Percentiles rank a stretch among this genome's conserved stretches.
Evolutionary conservation across 1,284 basidiomycete genomes (phyloP).

Genomic region (Melampsora medusae): DNA sequence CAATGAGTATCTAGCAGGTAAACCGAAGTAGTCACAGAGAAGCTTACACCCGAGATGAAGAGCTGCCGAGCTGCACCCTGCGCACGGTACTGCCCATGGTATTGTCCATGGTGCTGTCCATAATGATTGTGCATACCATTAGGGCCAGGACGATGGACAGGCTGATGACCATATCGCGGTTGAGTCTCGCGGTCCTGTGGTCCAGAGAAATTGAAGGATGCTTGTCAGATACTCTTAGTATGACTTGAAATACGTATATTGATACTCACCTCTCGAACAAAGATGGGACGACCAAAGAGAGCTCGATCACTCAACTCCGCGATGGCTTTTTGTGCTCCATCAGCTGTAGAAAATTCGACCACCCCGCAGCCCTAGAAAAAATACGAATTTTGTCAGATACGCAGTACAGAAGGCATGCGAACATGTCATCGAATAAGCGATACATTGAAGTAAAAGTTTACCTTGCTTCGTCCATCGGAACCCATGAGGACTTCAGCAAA

Average conservation of each 20-base stretch:
- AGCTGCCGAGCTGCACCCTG: conserved; percentile 27
- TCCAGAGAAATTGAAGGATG: background rate
- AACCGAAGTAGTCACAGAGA: background rate
- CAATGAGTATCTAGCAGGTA: background rate
- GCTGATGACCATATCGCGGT: conserved; percentile 86
- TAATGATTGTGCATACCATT: background rate
- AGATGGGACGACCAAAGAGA: conserved; percentile 85
- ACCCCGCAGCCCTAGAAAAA: conserved; percentile 39
- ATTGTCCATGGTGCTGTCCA: background rate
- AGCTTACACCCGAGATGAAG: conserved; percentile 43
- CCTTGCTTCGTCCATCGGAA: conserved; percentile 41
- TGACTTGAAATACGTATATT: background rate
- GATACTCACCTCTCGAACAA: conserved; percentile 80
- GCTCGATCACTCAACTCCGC: conserved; percentile 81
- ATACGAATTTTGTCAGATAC: background rate
- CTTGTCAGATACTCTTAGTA: background rate
- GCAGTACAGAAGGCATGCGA: no score
- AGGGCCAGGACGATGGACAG: conserved; percentile 52
- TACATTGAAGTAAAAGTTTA: background rate
- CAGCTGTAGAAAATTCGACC: conserved; percentile 79
- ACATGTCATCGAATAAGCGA: no score
- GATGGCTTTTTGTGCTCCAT: conserved; percentile 80
- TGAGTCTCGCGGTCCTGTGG: conserved; percentile 88
- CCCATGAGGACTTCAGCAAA: conserved; percentile 45
- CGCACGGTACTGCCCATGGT: background rate